Conservation (phyloP, 2,329 filamentous ascomycete species). For the Penicillium glabrum region DNA sequence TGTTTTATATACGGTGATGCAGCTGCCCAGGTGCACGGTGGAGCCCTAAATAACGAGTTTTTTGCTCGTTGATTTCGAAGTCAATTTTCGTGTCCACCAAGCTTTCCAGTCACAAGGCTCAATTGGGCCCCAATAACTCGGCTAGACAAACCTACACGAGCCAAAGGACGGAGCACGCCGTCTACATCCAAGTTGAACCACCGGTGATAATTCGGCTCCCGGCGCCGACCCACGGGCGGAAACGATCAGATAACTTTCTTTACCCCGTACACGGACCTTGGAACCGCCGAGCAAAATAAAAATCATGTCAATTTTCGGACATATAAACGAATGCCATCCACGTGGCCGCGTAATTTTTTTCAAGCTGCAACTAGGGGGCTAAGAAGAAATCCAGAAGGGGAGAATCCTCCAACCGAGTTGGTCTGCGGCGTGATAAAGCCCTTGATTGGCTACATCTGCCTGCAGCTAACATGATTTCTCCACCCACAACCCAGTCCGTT, state of each 20-base stretch:
- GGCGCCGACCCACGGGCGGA: not conserved
- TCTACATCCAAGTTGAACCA: not conserved
- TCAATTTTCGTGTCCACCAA: not conserved
- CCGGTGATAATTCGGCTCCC: not conserved
- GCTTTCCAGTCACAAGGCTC: not conserved
- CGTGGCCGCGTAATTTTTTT: not conserved
- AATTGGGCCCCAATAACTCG: not conserved
- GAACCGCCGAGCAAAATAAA: not conserved
- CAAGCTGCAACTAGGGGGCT: not conserved
- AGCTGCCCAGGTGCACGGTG: not conserved
- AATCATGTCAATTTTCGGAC: not conserved
- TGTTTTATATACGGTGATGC: not conserved
- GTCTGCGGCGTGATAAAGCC: not conserved
- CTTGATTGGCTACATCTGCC: not conserved
- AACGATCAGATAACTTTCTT: conserved; percentile 1
- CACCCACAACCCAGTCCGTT: not conserved
- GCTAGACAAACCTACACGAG: not conserved
- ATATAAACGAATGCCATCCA: not conserved
- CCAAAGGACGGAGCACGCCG: not conserved
- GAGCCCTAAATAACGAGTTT: not conserved
- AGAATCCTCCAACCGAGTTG: not conserved
- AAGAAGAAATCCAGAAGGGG: not conserved
- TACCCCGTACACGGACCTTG: not conserved
- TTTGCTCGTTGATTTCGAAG: not conserved
- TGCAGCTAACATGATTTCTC: not conserved